phyloP scores from a whole-genome alignment of 2,329 filamentous ascomycete genomes.

The Orbilia ellipsospora region DNA sequence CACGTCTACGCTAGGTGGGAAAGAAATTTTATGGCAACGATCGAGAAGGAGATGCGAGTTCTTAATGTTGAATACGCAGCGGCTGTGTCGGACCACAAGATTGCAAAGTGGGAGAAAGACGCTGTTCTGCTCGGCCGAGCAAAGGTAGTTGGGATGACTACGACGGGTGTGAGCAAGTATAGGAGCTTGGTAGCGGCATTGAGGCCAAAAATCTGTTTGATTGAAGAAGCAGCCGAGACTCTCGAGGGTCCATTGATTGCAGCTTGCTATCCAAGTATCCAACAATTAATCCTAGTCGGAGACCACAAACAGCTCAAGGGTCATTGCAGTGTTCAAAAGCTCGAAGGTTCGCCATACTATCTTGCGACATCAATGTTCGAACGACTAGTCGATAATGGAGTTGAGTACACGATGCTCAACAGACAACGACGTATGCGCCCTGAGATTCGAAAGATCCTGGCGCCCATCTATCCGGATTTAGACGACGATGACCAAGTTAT shows the following conservation, averaged over 20 bases:
- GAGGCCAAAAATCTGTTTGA: conserved; percentile 74
- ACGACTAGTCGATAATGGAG: conserved; percentile 73
- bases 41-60: conserved; percentile 66
- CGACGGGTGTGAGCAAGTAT: conserved; percentile 84
- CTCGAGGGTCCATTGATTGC: conserved; percentile 72
- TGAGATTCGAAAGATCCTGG: conserved; percentile 68
- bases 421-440: conserved; percentile 78
- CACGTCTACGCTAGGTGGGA: conserved; percentile 75
- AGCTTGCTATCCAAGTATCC: conserved; percentile 67
- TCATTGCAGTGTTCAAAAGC: conserved; percentile 71
- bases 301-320: conserved; percentile 84
- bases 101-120: conserved; percentile 71
- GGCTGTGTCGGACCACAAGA: conserved; percentile 68
- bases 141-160: conserved; percentile 75
- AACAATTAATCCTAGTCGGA: conserved; percentile 73
- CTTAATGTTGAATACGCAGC: conserved; percentile 67
- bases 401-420: conserved; percentile 73
- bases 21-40: conserved; percentile 66
- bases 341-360: conserved; percentile 72
- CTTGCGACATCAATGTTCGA: conserved; percentile 83
- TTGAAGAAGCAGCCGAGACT: conserved; percentile 84
- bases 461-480: conserved; percentile 69
- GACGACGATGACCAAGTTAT: conserved; percentile 69
- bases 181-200: conserved; percentile 75
- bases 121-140: conserved; percentile 71